Conservation (phyloP, 2,329 filamentous ascomycete species). For the Xylaria sp. region DNA sequence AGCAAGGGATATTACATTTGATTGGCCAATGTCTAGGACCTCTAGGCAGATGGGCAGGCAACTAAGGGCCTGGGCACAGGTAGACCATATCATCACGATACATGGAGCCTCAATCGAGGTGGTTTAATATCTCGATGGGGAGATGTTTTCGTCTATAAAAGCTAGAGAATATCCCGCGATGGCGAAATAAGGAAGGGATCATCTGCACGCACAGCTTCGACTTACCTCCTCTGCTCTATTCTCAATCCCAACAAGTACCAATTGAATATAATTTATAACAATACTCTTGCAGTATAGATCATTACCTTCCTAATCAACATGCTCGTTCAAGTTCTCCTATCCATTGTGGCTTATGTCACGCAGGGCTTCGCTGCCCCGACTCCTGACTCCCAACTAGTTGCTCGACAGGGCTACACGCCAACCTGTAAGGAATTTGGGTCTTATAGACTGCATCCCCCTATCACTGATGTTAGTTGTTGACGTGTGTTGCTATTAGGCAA, state of each 20-base stretch:
- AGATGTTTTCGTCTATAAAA: constrained; percentile 27
- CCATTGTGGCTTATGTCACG: constrained; percentile 36
- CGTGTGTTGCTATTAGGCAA: constrained; percentile 25
- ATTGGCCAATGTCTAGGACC: constrained; percentile 15
- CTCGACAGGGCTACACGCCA: constrained; percentile 42
- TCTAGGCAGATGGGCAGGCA: constrained; percentile 29
- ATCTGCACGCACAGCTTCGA: constrained; percentile 26
- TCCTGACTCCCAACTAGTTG: constrained; percentile 25
- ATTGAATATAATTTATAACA: neutral
- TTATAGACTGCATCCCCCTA: neutral
- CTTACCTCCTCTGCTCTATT: neutral
- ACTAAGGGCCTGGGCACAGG: neutral
- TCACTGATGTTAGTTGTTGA: neutral
- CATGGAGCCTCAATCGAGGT: constrained; percentile 8
- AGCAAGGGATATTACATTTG: neutral
- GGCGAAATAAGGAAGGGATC: constrained; percentile 12
- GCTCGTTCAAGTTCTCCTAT: constrained; percentile 40
- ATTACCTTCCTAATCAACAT: constrained; percentile 35
- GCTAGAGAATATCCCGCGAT: neutral
- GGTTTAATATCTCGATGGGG: neutral
- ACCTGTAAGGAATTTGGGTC: constrained; percentile 37
- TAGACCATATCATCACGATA: neutral
- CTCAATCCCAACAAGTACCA: neutral
- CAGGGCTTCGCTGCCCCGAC: constrained; percentile 40
- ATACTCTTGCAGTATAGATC: constrained; percentile 6